Evolutionary conservation across 495 filamentous ascomycete genomes (phyloP).

Genomic region (Trichoderma asperelloides): DNA sequence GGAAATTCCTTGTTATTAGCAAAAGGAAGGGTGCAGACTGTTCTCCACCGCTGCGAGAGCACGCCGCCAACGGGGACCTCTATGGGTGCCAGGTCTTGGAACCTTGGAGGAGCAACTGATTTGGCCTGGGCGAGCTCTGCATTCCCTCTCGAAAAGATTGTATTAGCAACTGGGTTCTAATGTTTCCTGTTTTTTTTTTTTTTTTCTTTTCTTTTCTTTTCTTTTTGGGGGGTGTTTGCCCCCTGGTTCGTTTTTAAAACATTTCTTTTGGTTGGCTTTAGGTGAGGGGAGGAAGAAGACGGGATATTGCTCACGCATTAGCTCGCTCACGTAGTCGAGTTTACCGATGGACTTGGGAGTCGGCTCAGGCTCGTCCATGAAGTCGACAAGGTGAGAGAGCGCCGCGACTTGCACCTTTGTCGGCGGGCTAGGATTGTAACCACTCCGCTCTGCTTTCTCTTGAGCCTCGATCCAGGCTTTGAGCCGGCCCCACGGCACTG

Average conservation of each 20-base stretch:
- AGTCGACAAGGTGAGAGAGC: constrained; percentile 21
- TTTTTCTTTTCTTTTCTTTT: neutral
- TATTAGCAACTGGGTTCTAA: neutral
- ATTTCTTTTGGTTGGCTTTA: too few relatives aligned
- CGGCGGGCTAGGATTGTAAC: constrained; percentile 18
- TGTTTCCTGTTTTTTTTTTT: neutral
- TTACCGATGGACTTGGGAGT: constrained; percentile 18
- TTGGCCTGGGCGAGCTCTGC: neutral
- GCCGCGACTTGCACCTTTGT: constrained; percentile 23
- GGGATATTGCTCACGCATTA: constrained; percentile 21
- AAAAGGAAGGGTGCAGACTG: neutral
- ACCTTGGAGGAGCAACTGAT: neutral
- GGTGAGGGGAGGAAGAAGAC: neutral
- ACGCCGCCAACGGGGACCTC: neutral
- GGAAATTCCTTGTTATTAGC: neutral
- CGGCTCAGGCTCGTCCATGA: constrained; percentile 19
- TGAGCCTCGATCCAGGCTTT: constrained; percentile 29
- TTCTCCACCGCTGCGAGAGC: neutral
- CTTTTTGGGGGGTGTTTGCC: neutral
- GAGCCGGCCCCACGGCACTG: constrained; percentile 15
- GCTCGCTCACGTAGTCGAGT: constrained; percentile 29
- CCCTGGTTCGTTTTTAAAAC: neutral
- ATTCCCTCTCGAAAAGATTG: neutral
- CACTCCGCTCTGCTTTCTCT: constrained; percentile 15
- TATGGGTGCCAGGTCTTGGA: neutral